A percentile compares a stretch with the other conserved stretches of the same genome.
These are phyloP conservation scores for Nymphaea colorata DNA, from an alignment of 164 flowering plant genomes.

Conservation along the genomic window DNA sequence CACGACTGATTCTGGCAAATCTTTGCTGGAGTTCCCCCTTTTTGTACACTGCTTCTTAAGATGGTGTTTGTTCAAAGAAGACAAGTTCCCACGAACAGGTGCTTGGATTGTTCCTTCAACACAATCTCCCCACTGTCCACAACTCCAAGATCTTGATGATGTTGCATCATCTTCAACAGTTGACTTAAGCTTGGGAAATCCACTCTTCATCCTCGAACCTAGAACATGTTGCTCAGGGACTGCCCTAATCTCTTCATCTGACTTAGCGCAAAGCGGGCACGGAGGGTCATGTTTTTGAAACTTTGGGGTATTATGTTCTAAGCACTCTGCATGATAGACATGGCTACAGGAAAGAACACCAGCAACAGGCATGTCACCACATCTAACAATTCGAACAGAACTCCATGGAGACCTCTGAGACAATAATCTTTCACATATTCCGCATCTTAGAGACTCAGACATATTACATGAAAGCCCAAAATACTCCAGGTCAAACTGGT, in stretches of 20 bases:
- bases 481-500: slow-evolving; percentile 38
- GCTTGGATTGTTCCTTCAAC: slow-evolving; percentile 69
- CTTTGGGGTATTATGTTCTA: slow-evolving; percentile 75
- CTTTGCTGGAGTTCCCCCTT: slow-evolving; percentile 50
- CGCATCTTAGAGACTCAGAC: slow-evolving; percentile 48
- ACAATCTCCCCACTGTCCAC: slow-evolving; percentile 73
- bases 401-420: slow-evolving; percentile 91
- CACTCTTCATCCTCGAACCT: slow-evolving; percentile 28
- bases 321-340: slow-evolving; percentile 87
- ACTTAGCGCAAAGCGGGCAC: slow-evolving; percentile 60
- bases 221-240: slow-evolving; percentile 23
- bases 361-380: slow-evolving; percentile 87
- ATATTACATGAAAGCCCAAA: slow-evolving; percentile 12
- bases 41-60: slow-evolving; percentile 46
- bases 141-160: slow-evolving; percentile 60
- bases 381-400: slow-evolving; percentile 58
- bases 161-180: slow-evolving; percentile 39
- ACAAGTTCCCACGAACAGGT: slow-evolving; percentile 41
- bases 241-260: slow-evolving; percentile 19
- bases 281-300: slow-evolving; percentile 60
- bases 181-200: slow-evolving; percentile 39
- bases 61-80: slow-evolving; percentile 47
- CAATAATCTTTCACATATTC: slow-evolving; percentile 59
- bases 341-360: slow-evolving; percentile 82
- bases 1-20: slow-evolving; percentile 34